Base-by-base conservation (phyloP, 768 basidiomycete species). In the Panaeolus papilionaceus region DNA sequence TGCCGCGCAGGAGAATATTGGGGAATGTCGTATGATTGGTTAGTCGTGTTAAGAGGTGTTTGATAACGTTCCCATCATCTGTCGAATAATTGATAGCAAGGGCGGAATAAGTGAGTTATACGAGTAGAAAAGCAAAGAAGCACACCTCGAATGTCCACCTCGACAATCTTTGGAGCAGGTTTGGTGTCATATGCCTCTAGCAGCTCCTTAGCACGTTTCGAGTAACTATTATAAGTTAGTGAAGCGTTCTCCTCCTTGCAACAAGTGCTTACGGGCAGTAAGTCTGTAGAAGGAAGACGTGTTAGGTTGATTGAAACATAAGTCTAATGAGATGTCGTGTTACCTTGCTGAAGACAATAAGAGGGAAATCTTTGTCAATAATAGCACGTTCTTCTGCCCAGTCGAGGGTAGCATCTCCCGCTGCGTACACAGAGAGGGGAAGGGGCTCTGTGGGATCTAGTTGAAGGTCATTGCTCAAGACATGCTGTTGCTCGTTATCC, bases 281-380 rank as follows among this genome's bases (percentile, higher is more conserved):
- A 26, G 91, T 86, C 91, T 92, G 44, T 54, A 63, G 38, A 45
- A 49, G 51, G 38, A 61, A 64, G 38, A 65, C 23, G 47, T 6
- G 54, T 38, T 49, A 26, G 67, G 10, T 42, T 38, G 54, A 14
- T 42, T 38, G 54, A 65, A 20, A 49, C 2, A 16, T 61, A 38
- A 39, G 40, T 47, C 63, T 9, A 26, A 42, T 62, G 23, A 62
- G 61, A 38, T n/a, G 69, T 51, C 18, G 12, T 76, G 83, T 38
- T 65, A 90, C 92, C 83, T 95, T 95, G 82, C 92, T 94, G 72
- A 95, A 94, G 12, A 95, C 88, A 54, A 94, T 81, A 7, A 95
- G 77, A 2, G 93, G 93, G 71, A 86, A 82, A 38, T 85, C 76
- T 18, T 81, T 73, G 42, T 85, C 79, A 61, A 93, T 71, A 23